Evolutionary conservation across 768 basidiomycete species (phyloP), one percentile per base, ranked within the genome.

Genomic region (Boletus rex-veris): DNA sequence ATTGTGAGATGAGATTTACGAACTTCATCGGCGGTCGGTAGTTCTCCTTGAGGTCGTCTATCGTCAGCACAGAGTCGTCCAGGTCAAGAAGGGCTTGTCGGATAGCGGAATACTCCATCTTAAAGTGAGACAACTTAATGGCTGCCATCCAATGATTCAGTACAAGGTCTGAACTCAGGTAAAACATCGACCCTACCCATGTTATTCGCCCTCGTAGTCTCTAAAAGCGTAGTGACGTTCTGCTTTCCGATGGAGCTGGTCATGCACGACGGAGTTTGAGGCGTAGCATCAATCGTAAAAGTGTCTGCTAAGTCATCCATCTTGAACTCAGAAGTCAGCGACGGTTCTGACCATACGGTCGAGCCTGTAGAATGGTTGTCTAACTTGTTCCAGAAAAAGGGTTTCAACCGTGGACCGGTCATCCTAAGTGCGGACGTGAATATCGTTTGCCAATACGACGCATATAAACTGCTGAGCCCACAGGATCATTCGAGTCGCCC

Each of bases 351-450:
- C 91, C 92, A 98, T 10, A 98, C 77, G 1, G 88, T 88, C 7
- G 77, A 62, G 4, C 60, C 56, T 5, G 78, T 59, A 6, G 72
- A 64, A 7, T 74, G 59, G 12, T 65, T 66, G n/a, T 77, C 72
- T 5, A 94, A 57, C 61, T 96, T 95, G 58, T 84, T 87, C 93
- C 94, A 96, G 68, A 92, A 92, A 74, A 97, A 93, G 3, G 94
- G 90, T 68, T 88, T 87, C 48, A 91, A 67, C 44, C 80, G 78
- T n/a, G 85, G 83, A 12, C 74, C 75, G 24, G 64, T 90, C 86
- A 53, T 89, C 86, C 87, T 90, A 53, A 1, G 42, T 31, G 44
- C 44, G 33, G n/a, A 21, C 3, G 14, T 31, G 11, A 16, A 28
- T 33, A 1, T 11, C 38, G 55, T 6, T 35, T 33, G 28, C 31